These are phyloP conservation scores for Ophiostoma sp. DNA, from an alignment of 2,329 filamentous ascomycete genomes.

Conservation along the genomic window DNA sequence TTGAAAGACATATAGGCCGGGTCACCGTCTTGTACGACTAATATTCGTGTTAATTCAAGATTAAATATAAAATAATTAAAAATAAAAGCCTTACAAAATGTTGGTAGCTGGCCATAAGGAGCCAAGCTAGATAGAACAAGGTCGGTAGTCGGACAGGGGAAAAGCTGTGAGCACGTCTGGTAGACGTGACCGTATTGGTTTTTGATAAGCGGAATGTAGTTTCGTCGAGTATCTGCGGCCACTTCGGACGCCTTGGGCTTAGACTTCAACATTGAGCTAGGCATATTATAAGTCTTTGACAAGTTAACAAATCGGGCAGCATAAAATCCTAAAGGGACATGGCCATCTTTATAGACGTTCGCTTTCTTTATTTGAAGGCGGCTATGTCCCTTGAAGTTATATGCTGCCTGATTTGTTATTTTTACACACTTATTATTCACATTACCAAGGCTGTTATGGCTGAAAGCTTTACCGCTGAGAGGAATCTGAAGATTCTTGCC, in stretches of 20 bases:
- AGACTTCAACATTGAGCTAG: conserved; percentile 31
- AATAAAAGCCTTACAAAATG: conserved; percentile 42
- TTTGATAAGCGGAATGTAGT: conserved; percentile 61
- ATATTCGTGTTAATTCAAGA: not conserved
- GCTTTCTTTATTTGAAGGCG: too few relatives aligned
- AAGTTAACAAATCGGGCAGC: too few relatives aligned
- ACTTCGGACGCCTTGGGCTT: conserved; percentile 64
- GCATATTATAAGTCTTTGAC: too few relatives aligned
- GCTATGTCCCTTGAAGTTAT: too few relatives aligned
- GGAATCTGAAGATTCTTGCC: too few relatives aligned
- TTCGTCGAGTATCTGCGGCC: conserved; percentile 65
- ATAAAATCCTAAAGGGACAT: too few relatives aligned
- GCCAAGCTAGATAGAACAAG: conserved; percentile 37
- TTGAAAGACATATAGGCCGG: conserved; percentile 56
- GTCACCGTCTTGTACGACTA: conserved; percentile 51
- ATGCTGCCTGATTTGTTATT: too few relatives aligned
- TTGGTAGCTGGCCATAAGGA: conserved; percentile 37
- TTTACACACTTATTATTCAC: too few relatives aligned
- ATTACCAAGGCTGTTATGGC: too few relatives aligned
- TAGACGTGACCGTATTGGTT: conserved; percentile 50
- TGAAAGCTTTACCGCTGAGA: too few relatives aligned
- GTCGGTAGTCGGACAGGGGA: conserved; percentile 47
- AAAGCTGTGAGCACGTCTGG: conserved; percentile 57
- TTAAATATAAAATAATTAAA: not conserved
- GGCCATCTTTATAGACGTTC: too few relatives aligned